Evolutionary conservation across 805 yeast species (phyloP).

Genomic region (Naumovozyma castellii): DNA sequence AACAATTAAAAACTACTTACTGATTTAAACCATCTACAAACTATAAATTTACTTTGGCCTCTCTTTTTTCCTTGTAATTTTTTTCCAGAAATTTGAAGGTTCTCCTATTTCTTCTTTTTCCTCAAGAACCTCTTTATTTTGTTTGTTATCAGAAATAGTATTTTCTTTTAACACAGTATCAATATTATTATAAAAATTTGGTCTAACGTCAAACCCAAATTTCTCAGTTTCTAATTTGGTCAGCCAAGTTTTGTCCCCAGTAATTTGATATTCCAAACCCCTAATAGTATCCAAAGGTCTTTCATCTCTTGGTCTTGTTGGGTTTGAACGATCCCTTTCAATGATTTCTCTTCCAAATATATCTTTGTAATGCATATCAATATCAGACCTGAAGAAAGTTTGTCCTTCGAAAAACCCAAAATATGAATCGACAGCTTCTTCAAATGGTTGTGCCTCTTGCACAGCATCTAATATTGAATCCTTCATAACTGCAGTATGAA

Average conservation of each 20-base stretch:
- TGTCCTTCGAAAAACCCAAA: slow-evolving; percentile 28
- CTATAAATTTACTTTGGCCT: too few species aligned
- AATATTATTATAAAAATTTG: slow-evolving; percentile 26
- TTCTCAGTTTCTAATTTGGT: slow-evolving; percentile 70
- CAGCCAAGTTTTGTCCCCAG: slow-evolving; percentile 59
- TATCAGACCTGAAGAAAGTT: slow-evolving; percentile 33
- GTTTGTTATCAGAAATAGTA: too few species aligned
- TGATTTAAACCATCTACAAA: too few species aligned
- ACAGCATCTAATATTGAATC: slow-evolving; percentile 92
- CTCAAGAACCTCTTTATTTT: too few species aligned
- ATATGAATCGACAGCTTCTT: slow-evolving; percentile 38
- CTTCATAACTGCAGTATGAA: slow-evolving; percentile 58
- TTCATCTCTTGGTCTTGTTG: slow-evolving; percentile 86
- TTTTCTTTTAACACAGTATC: too few species aligned
- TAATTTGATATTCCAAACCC: slow-evolving; percentile 84
- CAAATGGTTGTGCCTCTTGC: slow-evolving; percentile 92
- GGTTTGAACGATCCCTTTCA: slow-evolving; percentile 82
- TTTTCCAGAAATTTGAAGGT: too few species aligned
- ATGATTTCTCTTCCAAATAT: slow-evolving; percentile 76
- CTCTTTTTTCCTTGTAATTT: too few species aligned
- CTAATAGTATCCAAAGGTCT: slow-evolving; percentile 94
- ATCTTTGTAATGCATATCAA: slow-evolving; percentile 41
- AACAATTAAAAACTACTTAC: too few species aligned
- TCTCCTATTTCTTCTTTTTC: too few species aligned
- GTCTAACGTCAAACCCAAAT: slow-evolving; percentile 83